Evolutionary conservation across 345 rosid species (phyloP).

Genomic region (Arabis hirsuta): DNA sequence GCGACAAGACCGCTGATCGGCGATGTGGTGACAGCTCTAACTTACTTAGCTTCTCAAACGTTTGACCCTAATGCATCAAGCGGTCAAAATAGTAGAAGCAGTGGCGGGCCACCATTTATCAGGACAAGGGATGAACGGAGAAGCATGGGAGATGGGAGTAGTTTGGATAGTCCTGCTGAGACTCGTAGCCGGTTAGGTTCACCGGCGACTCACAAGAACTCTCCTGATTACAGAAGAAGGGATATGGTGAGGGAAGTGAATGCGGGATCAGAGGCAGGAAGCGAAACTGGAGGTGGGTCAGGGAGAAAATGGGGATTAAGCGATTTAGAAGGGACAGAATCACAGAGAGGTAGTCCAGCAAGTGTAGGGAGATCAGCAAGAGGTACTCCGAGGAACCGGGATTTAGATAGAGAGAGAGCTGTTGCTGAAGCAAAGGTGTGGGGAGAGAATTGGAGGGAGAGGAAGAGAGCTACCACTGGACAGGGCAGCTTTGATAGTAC

Average conservation of each 20-base stretch:
- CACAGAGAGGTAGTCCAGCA: constrained; percentile 76
- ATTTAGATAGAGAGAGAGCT: constrained; percentile 92
- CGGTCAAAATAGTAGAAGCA: constrained; percentile 62
- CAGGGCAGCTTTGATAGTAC: constrained; percentile 71
- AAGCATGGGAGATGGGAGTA: constrained; percentile 63
- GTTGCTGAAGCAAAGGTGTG: constrained; percentile 98
- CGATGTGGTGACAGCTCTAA: constrained; percentile 92
- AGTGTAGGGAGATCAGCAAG: constrained; percentile 66
- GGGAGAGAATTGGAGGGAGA: constrained; percentile 99
- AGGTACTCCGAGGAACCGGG: constrained; percentile 77
- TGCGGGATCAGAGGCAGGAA: constrained; percentile 59
- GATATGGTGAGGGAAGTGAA: constrained; percentile 61
- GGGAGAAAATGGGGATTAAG: constrained; percentile 80
- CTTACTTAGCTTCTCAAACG: constrained; percentile 94
- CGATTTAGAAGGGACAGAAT: constrained; percentile 65
- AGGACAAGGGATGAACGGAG: constrained; percentile 70
- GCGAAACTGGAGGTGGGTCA: constrained; percentile 73
- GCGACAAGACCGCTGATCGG: constrained; percentile 95
- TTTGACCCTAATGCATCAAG: constrained; percentile 67
- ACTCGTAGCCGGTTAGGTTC: constrained; percentile 64
- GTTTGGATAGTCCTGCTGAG: constrained; percentile 69
- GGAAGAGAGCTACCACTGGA: constrained; percentile 67
- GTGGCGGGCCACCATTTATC: constrained; percentile 63
- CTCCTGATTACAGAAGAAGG: constrained; percentile 83
- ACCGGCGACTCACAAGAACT: constrained; percentile 74